Evolutionary conservation across 1,139 yeast genomes (phyloP).

Genomic region (Kodamaea ohmeri): DNA sequence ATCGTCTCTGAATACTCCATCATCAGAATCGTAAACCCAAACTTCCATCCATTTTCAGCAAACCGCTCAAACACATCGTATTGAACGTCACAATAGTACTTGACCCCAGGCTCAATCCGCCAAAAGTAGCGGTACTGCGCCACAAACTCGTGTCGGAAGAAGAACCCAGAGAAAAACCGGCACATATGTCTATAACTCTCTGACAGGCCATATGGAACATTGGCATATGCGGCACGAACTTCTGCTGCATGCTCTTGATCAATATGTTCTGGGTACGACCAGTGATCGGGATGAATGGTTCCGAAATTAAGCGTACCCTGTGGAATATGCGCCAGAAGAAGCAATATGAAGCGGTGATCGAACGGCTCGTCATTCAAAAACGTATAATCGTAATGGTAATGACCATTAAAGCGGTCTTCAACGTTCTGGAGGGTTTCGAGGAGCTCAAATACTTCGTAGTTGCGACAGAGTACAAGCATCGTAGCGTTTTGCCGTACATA

Average conservation of each 20-base stretch:
- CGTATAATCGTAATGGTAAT: constrained; percentile 32
- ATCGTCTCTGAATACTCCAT: constrained; percentile 36
- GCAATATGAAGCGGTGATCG: constrained; percentile 23
- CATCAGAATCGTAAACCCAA: constrained; percentile 26
- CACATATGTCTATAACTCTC: constrained; percentile 41
- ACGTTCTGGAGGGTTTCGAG: constrained; percentile 19
- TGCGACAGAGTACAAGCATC: constrained; percentile 16
- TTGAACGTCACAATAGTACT: constrained; percentile 26
- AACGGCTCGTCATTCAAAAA: constrained; percentile 37
- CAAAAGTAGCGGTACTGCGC: constrained; percentile 33
- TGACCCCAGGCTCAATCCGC: constrained; percentile 35
- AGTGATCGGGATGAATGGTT: constrained; percentile 26
- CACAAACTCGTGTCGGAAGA: constrained; percentile 31
- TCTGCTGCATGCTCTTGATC: constrained; percentile 22
- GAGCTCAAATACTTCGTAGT: constrained; percentile 15
- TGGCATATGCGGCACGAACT: constrained; percentile 7
- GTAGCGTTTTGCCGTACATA: constrained; percentile 13
- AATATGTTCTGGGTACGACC: constrained; percentile 34
- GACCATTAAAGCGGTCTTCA: constrained; percentile 20
- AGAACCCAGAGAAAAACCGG: constrained; percentile 35
- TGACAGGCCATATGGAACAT: constrained; percentile 25
- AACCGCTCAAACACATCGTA: constrained; percentile 30
- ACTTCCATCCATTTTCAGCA: constrained; percentile 22
- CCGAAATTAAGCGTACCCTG: constrained; percentile 30
- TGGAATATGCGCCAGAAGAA: constrained; percentile 22